Percentiles rank a stretch among this genome's conserved stretches.
These are phyloP conservation scores for Camelina laxa DNA, from an alignment of 345 rosid genomes.

Conservation along the genomic window DNA sequence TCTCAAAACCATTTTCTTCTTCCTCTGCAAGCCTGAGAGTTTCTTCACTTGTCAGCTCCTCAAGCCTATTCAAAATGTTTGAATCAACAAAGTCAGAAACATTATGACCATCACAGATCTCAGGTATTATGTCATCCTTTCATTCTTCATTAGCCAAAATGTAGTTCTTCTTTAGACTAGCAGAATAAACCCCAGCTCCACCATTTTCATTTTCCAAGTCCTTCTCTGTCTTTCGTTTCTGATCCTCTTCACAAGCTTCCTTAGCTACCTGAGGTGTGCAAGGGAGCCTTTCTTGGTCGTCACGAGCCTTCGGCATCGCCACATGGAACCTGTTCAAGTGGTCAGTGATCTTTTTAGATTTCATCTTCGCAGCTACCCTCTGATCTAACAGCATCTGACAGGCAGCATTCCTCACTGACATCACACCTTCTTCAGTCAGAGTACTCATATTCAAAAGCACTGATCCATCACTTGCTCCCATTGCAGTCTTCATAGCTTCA, in stretches of 20 bases:
- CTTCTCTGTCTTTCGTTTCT: slow-evolving; percentile 74
- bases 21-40: slow-evolving; percentile 60
- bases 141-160: slow-evolving; percentile 72
- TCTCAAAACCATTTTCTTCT: slow-evolving; percentile 63
- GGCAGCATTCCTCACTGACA: slow-evolving; percentile 81
- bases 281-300: slow-evolving; percentile 65
- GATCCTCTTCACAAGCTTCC: slow-evolving; percentile 57
- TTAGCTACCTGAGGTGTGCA: slow-evolving; percentile 75
- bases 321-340: slow-evolving; percentile 83
- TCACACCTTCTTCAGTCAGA: slow-evolving; percentile 76
- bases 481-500: slow-evolving; percentile 75
- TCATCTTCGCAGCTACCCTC: slow-evolving; percentile 86
- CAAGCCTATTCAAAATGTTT: slow-evolving; percentile 71
- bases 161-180: slow-evolving; percentile 78
- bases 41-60: slow-evolving; percentile 81
- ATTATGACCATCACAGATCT: slow-evolving; percentile 90
- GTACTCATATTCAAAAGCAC: slow-evolving; percentile 81
- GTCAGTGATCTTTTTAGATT: slow-evolving; percentile 83
- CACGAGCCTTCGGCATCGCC: slow-evolving; percentile 81
- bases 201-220: slow-evolving; percentile 92
- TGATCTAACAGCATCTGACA: slow-evolving; percentile 82
- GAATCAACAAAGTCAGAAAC: slow-evolving; percentile 86
- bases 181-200: slow-evolving; percentile 92
- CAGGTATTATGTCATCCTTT: slow-evolving; percentile 86
- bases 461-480: slow-evolving; percentile 56